Evolutionary conservation across 1,284 basidiomycete species (phyloP).

Genomic region (Pholiota adiposa): DNA sequence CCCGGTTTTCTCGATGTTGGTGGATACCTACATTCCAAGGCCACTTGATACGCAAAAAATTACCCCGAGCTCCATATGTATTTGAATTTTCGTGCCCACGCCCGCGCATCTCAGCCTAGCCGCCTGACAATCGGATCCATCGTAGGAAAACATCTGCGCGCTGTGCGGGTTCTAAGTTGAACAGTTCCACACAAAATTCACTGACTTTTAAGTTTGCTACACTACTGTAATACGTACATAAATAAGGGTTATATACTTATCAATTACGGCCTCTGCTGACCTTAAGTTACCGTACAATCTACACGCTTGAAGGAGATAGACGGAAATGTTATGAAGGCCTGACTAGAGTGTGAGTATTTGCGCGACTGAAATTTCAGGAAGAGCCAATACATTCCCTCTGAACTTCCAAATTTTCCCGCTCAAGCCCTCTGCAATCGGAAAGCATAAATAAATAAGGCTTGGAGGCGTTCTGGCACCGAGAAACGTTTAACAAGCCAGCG

Average conservation of each 20-base stretch:
- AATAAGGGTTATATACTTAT: not conserved
- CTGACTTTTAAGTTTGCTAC: not conserved
- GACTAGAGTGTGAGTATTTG: not conserved
- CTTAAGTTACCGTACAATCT: conserved; percentile 4
- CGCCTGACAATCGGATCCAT: not conserved
- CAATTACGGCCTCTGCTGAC: not conserved
- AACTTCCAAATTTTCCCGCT: not conserved
- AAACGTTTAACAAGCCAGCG: not conserved
- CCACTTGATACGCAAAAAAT: not conserved
- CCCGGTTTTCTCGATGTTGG: conserved; percentile 3
- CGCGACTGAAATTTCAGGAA: not conserved
- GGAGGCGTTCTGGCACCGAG: not conserved
- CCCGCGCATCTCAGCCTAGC: not conserved
- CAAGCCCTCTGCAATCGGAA: not conserved
- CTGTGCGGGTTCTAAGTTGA: not conserved
- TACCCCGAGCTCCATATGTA: conserved; percentile 1
- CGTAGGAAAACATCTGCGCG: not conserved
- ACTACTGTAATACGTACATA: no score
- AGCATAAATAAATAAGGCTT: not conserved
- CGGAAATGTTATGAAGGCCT: not conserved
- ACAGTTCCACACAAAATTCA: no score
- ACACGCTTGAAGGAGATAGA: not conserved
- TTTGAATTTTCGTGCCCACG: not conserved
- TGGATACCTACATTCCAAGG: not conserved
- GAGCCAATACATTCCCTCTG: not conserved